Evolutionary conservation across 371 early-diverging fungal genomes (phyloP).

Genomic region (Batkoa obscura): DNA sequence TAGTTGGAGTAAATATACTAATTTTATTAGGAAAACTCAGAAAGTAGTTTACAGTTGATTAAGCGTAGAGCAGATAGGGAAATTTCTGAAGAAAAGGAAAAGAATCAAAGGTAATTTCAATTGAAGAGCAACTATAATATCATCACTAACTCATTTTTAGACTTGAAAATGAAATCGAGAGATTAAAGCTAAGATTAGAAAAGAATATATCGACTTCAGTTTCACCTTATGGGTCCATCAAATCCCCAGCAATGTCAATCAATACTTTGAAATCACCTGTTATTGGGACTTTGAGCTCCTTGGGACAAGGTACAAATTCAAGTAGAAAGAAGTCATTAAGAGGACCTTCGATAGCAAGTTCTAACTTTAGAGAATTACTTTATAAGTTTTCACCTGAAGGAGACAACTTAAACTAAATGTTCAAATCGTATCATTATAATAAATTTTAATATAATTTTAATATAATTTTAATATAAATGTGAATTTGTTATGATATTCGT

Average conservation of each 20-base stretch:
- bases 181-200: slow-evolving; percentile 14
- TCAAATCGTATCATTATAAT: slow-evolving; percentile 15
- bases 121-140: background rate
- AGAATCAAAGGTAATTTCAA: slow-evolving; percentile 13
- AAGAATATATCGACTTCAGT: background rate
- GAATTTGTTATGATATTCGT: too few species aligned
- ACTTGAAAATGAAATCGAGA: slow-evolving; percentile 19
- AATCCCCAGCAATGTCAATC: too few species aligned
- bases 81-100: slow-evolving; percentile 31
- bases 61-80: slow-evolving; percentile 63
- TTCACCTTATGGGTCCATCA: slow-evolving; percentile 1
- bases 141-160: slow-evolving; percentile 2
- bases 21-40: slow-evolving; percentile 27
- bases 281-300: background rate
- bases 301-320: background rate
- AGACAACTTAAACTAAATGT: background rate
- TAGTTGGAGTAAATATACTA: background rate
- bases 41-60: slow-evolving; percentile 42
- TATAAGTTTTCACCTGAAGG: background rate
- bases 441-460: too few species aligned
- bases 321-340: background rate
- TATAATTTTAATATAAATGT: too few species aligned
- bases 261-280: background rate
- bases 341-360: background rate
- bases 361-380: slow-evolving; percentile 1